Percentiles rank a stretch among this genome's conserved stretches.
Conservation (phyloP, 257 asterid genomes). For the Przewalskia tangutica region DNA sequence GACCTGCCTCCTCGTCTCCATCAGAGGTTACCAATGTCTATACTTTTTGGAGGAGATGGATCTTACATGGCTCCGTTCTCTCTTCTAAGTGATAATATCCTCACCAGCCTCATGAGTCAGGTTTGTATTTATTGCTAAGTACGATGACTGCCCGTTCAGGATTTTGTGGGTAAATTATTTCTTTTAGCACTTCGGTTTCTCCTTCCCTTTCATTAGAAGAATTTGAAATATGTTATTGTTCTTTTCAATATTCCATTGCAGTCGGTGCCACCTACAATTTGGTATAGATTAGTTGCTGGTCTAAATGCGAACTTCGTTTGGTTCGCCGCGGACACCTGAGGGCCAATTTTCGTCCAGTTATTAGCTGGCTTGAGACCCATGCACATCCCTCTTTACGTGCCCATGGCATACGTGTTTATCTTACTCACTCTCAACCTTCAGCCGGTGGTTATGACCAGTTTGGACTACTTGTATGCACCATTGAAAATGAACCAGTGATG, state of each 20-base stretch:
- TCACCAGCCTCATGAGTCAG: constrained; percentile 79
- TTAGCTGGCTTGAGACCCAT: constrained; percentile 78
- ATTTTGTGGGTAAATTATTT: background rate
- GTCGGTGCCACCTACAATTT: constrained; percentile 82
- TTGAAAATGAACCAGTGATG: constrained; percentile 41
- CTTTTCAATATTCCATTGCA: constrained; percentile 24
- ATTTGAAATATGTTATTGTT: background rate
- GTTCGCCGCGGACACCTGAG: constrained; percentile 68
- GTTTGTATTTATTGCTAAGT: constrained; percentile 21
- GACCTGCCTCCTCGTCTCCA: constrained; percentile 82
- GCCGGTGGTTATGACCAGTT: constrained; percentile 63
- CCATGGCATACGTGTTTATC: constrained; percentile 50
- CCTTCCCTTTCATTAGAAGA: constrained; percentile 3
- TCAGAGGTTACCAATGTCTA: constrained; percentile 71
- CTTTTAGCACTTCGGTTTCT: background rate
- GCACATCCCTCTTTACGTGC: constrained; percentile 49
- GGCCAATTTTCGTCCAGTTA: constrained; percentile 53
- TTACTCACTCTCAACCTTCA: constrained; percentile 63
- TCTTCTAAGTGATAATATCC: constrained; percentile 65
- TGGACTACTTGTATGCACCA: constrained; percentile 54
- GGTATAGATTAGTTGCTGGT: constrained; percentile 88
- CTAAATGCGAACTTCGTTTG: constrained; percentile 78
- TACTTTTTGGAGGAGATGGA: constrained; percentile 88
- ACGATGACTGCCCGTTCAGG: constrained; percentile 1
- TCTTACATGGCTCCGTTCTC: constrained; percentile 87